Evolutionary conservation across 805 yeast genomes (phyloP).

Genomic region (Pichia deserticola): DNA sequence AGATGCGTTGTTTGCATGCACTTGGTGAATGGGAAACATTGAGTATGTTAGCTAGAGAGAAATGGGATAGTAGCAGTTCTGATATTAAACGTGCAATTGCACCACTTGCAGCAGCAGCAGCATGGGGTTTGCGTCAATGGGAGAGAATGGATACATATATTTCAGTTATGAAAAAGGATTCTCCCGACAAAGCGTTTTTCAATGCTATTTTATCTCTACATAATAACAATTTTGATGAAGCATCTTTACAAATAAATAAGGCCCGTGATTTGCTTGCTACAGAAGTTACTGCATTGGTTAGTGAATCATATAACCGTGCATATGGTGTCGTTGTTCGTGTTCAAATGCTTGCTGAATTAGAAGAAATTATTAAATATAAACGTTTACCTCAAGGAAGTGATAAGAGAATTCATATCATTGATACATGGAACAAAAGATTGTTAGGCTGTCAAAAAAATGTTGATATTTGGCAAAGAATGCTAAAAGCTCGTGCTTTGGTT

Average conservation of each 20-base stretch:
- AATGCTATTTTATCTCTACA: constrained; percentile 84
- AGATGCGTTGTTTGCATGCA: constrained; percentile 96
- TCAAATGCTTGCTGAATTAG: constrained; percentile 94
- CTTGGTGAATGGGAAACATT: constrained; percentile 98
- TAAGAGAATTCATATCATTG: constrained; percentile 67
- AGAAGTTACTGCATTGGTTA: constrained; percentile 88
- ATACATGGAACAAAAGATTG: constrained; percentile 90
- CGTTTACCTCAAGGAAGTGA: constrained; percentile 77
- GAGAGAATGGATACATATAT: constrained; percentile 90
- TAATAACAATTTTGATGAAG: constrained; percentile 76
- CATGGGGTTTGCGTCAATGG: constrained; percentile 98
- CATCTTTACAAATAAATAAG: constrained; percentile 64
- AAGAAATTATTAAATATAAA: constrained; percentile 88
- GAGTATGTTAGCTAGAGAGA: constrained; percentile 74
- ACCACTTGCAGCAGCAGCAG: constrained; percentile 97
- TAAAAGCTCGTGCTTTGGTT: constrained; percentile 87
- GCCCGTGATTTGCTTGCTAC: constrained; percentile 89
- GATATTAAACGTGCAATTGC: constrained; percentile 82
- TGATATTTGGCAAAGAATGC: constrained; percentile 97
- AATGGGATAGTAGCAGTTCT: constrained; percentile 70
- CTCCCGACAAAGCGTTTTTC: constrained; percentile 93
- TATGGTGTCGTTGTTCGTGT: constrained; percentile 94
- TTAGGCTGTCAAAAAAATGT: constrained; percentile 94
- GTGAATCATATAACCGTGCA: constrained; percentile 94
- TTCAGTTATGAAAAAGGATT: constrained; percentile 79